Base-by-base conservation (phyloP, 2,329 filamentous ascomycete species). In the Penicillium freii region DNA sequence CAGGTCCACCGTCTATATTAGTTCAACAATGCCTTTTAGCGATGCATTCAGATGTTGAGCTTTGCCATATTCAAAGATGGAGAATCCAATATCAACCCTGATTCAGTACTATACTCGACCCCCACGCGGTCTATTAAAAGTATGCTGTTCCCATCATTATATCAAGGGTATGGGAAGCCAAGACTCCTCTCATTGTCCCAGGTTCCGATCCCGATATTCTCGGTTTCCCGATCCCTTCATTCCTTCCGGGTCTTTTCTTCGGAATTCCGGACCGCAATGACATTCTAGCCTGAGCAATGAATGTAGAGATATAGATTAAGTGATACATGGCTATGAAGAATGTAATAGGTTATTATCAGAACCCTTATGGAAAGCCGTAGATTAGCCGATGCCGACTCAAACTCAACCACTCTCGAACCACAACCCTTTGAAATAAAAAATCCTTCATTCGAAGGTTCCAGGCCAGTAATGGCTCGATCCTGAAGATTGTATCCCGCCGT, bases 161-260 rank as follows among this genome's bases (percentile, higher is more conserved):
- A 15, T 33, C 11, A 45, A 31, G 13, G n/a, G 17, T 3, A 29
- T 45, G 17, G 3, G 1, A 29, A 29, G 3, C 10, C 43, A 45
- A 45, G 17, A 45, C 13, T 29, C 43, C 10, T 19, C 27, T 21
- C 15, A 17, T 31, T 21, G 7, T n/a, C 31, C 11, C 11, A 33
- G 31, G 11, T 15, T 13, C 31, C 31, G 11, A 33, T 33, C 31
- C 31, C 11, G 31, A 33, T 33, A 33, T 33, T 54, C 49, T 54
- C 43, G 51, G 51, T 39, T 48, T 54, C 42, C 51, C 51, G 51
- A 33, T 48, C 23, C 51, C 34, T 54, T 46, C n/a, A 47, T 46
- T 47, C 42, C 31, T 31, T 7, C 23, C 23, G 51, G 29, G 15
- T 15, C 25, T 27, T 25, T 31, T 19, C 15, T 8, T 33, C 31